Evolutionary conservation across 2,329 filamentous ascomycete species (phyloP), one percentile per base, ranked within the genome.

Genomic region (Venturia pyrina): DNA sequence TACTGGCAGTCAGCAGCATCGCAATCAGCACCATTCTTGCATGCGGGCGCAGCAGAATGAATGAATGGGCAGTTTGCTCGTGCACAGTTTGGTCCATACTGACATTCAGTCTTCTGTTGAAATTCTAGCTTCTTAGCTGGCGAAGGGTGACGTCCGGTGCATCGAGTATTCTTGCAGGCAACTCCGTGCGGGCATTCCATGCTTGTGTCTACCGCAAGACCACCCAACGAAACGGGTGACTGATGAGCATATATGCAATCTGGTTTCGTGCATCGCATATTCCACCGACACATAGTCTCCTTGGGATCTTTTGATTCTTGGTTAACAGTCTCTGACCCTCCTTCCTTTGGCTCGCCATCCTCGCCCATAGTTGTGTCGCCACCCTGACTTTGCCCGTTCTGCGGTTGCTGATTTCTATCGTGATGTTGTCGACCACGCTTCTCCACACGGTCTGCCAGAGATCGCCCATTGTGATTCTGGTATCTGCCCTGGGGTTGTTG

Each of bases 81-180:
- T 62, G 91, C 89, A 81, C 92, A 96, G 78, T 96, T 91, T 67
- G 93, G 91, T 76, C 86, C 96, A 82, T 92, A 96, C 73, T 89
- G 91, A 85, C 93, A 96, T 72, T 96, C 88, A 75, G 90, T 87
- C 75, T 95, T 89, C 67, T 87, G 84, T 78, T 96, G 89, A 74
- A 93, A 90, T 34, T 88, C 87, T 63, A 85, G 79, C 75, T 87
- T 90, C 70, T 89, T 85, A 6, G 93, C 92, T 1, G 95, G 95
- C 7, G 93, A 97, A 2, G 95, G 95, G 76, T 99, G 95, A 67
- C 91, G 90, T 40, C 85, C 93, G 10, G 89, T 90, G 74, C 95
- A 99, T 79, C 98, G 98, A 72, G 86, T 84, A 81, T 98, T 99
- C 79, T 95, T 96, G 85, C 95, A 99, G 10, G 92, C 92, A 1